Base-by-base conservation (phyloP, 306 rosid genomes). In the Pterocarpus macrocarpus region DNA sequence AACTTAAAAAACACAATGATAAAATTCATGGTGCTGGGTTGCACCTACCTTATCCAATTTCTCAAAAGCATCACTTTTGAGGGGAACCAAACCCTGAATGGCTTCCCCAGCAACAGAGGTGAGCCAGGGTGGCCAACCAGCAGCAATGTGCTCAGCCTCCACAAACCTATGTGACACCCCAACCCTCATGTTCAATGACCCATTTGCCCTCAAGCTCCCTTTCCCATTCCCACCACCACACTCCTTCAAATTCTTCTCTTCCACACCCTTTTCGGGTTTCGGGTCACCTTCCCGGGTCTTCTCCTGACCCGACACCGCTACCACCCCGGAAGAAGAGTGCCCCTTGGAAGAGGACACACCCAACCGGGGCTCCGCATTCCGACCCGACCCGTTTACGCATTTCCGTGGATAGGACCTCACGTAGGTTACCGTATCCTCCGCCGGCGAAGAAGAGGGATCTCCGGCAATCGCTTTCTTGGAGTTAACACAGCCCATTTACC, bases 81-180 rank as follows among this genome's bases (percentile, higher is more conserved):
- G 98, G 55, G 99, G 99, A 2, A 93, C 68, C 98, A 91, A 93
- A 0, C 99, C 99, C 2, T 92, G 89, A 74, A 96, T 80, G 64
- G 98, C 98, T 73, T 93, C 99, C 16, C 84, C 94, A 34, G 99
- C 99, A 61, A 78, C 84, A 81, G 88, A 67, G 41, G 94, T 85
- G 13, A 96, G 91, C 99, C 99, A 96, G 50, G 92, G 77, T n/a
- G 99, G 99, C 99, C 99, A 96, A 1, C 99, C 99, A 75, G 95
- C 98, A 8, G 99, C 90, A 70, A 61, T 81, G 72, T 85, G 97
- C 63, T 96, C 99, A 1, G 92, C 97, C 64, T 92, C 92, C 36
- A 90, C 88, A 39, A 75, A 68, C 57, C 97, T 80, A 58, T 72
- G 4, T 4, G 94, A 85, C 43, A 84, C 63, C 9, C 93, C 94